Conservation (phyloP, 345 rosid genomes). For the Excoecaria agallocha region DNA sequence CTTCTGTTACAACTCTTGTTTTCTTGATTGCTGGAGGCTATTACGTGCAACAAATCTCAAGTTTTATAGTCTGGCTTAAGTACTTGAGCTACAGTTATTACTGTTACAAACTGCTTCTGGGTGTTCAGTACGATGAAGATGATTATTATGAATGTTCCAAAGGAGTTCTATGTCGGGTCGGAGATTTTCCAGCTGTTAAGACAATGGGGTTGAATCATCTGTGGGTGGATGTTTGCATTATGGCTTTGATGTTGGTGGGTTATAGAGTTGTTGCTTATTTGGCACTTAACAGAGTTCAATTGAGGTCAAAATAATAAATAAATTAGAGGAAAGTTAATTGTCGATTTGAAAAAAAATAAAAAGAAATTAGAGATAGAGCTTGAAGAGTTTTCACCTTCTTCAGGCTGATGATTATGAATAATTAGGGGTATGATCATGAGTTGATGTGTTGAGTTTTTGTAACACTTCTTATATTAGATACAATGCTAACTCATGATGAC, state of each 20-base stretch:
- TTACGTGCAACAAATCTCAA: slow-evolving; percentile 87
- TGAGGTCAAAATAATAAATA: slow-evolving; percentile 34
- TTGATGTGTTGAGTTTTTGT: slow-evolving; percentile 20
- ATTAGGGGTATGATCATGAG: slow-evolving; percentile 30
- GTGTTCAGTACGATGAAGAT: slow-evolving; percentile 74
- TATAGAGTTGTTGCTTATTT: slow-evolving; percentile 81
- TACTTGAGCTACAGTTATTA: slow-evolving; percentile 96
- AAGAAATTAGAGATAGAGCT: not conserved
- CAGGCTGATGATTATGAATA: slow-evolving; percentile 41
- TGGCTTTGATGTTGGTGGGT: slow-evolving; percentile 93
- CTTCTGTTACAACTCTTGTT: slow-evolving; percentile 92
- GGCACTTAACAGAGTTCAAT: slow-evolving; percentile 70
- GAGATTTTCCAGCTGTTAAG: slow-evolving; percentile 74
- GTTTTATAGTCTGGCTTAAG: slow-evolving; percentile 94
- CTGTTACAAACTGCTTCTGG: slow-evolving; percentile 92
- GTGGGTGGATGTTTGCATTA: slow-evolving; percentile 80
- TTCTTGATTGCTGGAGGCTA: slow-evolving; percentile 97
- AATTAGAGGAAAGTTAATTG: not conserved
- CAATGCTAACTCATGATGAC: not conserved
- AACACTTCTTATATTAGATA: not conserved
- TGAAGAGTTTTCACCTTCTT: slow-evolving; percentile 38
- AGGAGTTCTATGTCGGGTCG: slow-evolving; percentile 72
- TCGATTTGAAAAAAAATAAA: not conserved
- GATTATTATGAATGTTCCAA: slow-evolving; percentile 77
- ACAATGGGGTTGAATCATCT: slow-evolving; percentile 75